These are phyloP conservation scores for Aspergillus panamensis DNA, from an alignment of 495 filamentous ascomycete genomes.

Conservation along the genomic window DNA sequence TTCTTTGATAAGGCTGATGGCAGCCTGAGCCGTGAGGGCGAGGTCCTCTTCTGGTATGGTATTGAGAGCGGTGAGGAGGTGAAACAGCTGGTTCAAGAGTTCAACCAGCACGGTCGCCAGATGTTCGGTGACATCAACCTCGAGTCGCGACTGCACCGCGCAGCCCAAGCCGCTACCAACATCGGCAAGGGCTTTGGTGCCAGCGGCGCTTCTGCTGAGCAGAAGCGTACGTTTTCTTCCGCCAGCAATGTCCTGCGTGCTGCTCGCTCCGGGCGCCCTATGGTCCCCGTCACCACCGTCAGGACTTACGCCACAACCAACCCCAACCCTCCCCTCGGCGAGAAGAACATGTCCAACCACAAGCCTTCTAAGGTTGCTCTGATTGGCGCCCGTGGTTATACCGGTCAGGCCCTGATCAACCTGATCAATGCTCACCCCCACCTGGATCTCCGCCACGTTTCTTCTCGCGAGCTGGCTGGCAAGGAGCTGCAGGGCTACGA, in stretches of 20 bases:
- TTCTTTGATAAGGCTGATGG: conserved; percentile 98
- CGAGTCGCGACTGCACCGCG: conserved; percentile 75
- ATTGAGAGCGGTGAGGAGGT: conserved; percentile 82
- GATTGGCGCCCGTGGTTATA: conserved; percentile 94
- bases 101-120: conserved; percentile 73
- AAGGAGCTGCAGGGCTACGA: conserved; percentile 87
- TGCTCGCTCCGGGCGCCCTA: conserved; percentile 30
- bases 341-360: conserved; percentile 81
- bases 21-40: conserved; percentile 75
- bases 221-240: conserved; percentile 64
- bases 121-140: conserved; percentile 93
- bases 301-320: conserved; percentile 72
- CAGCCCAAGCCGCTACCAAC: conserved; percentile 61
- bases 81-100: conserved; percentile 82
- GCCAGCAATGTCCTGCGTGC: conserved; percentile 43
- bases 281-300: conserved; percentile 27
- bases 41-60: conserved; percentile 97
- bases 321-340: conserved; percentile 94
- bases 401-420: conserved; percentile 86
- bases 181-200: conserved; percentile 50
- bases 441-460: conserved; percentile 91
- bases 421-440: conserved; percentile 89
- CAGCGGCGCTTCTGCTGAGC: conserved; percentile 49
- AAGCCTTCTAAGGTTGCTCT: conserved; percentile 81
- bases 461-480: conserved; percentile 88